phyloP scores from a whole-genome alignment of 768 basidiomycete genomes.

The Calvatia gigantea region DNA sequence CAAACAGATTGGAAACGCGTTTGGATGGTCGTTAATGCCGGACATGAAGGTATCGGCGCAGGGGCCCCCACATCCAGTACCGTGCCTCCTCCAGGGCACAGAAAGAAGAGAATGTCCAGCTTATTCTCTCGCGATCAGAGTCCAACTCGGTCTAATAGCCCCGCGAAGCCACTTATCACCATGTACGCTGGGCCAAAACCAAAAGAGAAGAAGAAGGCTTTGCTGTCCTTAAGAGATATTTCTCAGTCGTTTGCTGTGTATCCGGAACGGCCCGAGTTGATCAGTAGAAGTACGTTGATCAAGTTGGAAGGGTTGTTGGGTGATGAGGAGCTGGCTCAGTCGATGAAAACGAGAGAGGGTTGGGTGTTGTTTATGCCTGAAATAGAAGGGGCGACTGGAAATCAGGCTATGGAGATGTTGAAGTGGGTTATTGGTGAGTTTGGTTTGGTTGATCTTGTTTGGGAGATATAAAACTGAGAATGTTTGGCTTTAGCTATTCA shows the following conservation, averaged over 20 bases:
- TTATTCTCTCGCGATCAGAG: conserved; percentile 55
- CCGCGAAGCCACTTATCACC: conserved; percentile 40
- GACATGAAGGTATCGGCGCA: conserved; percentile 28
- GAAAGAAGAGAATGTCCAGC: conserved; percentile 63
- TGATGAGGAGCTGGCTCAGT: conserved; percentile 65
- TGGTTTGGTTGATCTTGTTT: not conserved
- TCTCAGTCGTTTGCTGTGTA: conserved; percentile 93
- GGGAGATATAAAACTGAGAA: conserved; percentile 13
- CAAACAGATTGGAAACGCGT: conserved; percentile 94
- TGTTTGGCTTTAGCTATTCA: conserved; percentile 57
- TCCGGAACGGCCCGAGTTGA: conserved; percentile 91
- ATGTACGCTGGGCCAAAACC: conserved; percentile 64
- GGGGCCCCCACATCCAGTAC: not conserved
- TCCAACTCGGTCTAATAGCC: conserved; percentile 22
- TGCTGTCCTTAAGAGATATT: conserved; percentile 66
- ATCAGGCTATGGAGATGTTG: conserved; percentile 76
- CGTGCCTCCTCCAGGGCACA: conserved; percentile 12
- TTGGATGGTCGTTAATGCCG: conserved; percentile 74
- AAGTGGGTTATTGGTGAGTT: conserved; percentile 84
- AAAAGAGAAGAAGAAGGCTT: conserved; percentile 69
- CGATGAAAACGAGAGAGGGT: conserved; percentile 69
- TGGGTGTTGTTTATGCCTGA: conserved; percentile 94
- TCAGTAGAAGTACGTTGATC: conserved; percentile 84
- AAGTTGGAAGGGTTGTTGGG: conserved; percentile 87
- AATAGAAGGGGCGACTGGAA: conserved; percentile 51